Evolutionary conservation across 495 filamentous ascomycete species (phyloP), one percentile per base, ranked within the genome.

Genomic region (Talaromyces nanjingensis): DNA sequence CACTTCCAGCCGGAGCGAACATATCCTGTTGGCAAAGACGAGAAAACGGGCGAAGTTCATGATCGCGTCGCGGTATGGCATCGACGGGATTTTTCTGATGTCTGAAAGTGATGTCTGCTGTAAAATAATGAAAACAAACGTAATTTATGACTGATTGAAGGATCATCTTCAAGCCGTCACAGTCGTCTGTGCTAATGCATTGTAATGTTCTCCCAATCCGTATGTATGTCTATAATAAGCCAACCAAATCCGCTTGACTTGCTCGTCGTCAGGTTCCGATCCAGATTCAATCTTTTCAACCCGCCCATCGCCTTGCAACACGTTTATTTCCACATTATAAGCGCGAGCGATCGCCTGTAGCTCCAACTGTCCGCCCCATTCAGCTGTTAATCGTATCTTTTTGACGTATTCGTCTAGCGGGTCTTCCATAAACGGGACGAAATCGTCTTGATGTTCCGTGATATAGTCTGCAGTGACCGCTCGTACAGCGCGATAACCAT

Each of bases 331-430:
- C 11, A 96, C 86, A 0, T 84, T 85, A 64, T 96, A 98, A 54
- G 85, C 87, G 67, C 85, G 88, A 33, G 94, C 89, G 73, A 98
- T 81, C 25, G 94, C 94, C 68, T 87, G 72, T 34, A 98, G 77
- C 79, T 98, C 94, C 62, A 96, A 70, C 77, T 98, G 91, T 0
- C 94, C 94, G 37, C 94, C 94, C 94, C 94, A 98, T 76, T 97
- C 96, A 0, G 92, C 93, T 31, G 94, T 97, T 60, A 94, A 86
- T 63, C 86, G 78, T 29, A 98, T 90, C 75, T 88, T 91, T 55
- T 76, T 72, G 25, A 91, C 83, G 70, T 98, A 96, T 5, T 76
- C 78, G 16, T 84, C 84, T 29, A 97, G 73, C 16, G 86, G 86
- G 74, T 94, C 91, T 70, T 97, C 94, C 69, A 98, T 84, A 72